Evolutionary conservation across 331 rosid genomes (phyloP).

Genomic region (Pyracantha coccinea): DNA sequence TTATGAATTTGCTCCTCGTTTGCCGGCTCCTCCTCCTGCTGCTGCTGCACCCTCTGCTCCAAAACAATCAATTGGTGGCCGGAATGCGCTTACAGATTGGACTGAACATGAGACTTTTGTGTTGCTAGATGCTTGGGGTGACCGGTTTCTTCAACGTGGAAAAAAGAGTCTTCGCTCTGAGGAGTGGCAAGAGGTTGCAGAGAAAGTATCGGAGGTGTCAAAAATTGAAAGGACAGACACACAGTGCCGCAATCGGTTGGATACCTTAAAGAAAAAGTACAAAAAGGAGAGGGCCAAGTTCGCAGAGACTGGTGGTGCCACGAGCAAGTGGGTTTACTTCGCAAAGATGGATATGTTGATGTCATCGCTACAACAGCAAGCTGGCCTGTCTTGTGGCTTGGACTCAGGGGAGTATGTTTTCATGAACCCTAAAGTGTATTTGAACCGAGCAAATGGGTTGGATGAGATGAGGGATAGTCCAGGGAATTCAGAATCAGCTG

Average conservation of each 20-base stretch:
- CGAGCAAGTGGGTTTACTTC: conserved; percentile 60
- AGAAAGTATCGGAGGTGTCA: conserved; percentile 59
- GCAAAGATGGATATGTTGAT: conserved; percentile 52
- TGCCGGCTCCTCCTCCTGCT: conserved; percentile 26
- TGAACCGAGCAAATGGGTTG: conserved; percentile 49
- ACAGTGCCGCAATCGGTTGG: conserved; percentile 73
- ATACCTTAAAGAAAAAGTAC: conserved; percentile 77
- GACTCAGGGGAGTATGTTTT: conserved; percentile 55
- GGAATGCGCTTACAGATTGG: conserved; percentile 70
- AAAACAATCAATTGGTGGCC: conserved; percentile 49
- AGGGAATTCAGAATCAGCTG: conserved; percentile 46
- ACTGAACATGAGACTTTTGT: conserved; percentile 62
- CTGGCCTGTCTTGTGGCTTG: conserved; percentile 57
- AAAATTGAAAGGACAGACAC: conserved; percentile 62
- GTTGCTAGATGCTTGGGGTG: conserved; percentile 78
- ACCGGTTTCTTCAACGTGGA: conserved; percentile 67
- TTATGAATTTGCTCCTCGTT: conserved; percentile 62
- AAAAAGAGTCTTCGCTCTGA: conserved; percentile 77
- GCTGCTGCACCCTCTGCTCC: conserved; percentile 32
- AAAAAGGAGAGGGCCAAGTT: conserved; percentile 60
- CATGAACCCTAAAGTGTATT: conserved; percentile 41
- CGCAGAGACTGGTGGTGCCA: conserved; percentile 20
- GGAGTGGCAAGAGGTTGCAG: conserved; percentile 83
- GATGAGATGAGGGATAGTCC: conserved; percentile 68
- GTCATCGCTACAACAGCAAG: conserved; percentile 50